Base-by-base conservation (phyloP, 257 asterid genomes). In the Nicotiana tomentosiformis region DNA sequence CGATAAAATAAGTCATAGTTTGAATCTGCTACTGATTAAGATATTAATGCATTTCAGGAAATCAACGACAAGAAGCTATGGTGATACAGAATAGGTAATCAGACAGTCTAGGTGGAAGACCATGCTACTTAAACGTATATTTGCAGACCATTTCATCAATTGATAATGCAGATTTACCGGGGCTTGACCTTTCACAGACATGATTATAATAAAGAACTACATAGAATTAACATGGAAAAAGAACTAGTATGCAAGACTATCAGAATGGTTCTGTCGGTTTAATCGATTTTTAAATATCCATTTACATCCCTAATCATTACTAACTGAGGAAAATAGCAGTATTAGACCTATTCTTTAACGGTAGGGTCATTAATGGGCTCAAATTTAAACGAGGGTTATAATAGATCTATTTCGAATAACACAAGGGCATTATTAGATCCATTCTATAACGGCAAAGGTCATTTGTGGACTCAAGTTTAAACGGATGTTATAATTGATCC, bases 71-170 rank as follows among this genome's bases (percentile, higher is more conserved):
- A 68, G 10, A 68, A 37, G 58, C 78, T 39, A 70, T 17, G 77
- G 58, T 39, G 56, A 69, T 69, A 70, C 78, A 43, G 33, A 20
- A 32, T 11, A 70, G 78, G 58, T 18, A 70, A 70, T 39, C 18
- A 18, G 57, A 39, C 35, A 70, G 78, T 43, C 77, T 70, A 70
- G 78, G 60, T 46, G 78, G 78, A 70, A 70, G 58, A 33, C 23
- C 60, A 70, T 20, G 78, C 78, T 39, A 70, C 78, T 43, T 70
- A 17, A 2, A 43, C 20, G 20, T 12, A 53, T 12, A 8, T 70
- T 70, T 70, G 60, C 60, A 43, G 35, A 20, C 35, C 60, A 70
- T 43, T 70, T 43, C 78, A 70, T 43, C 78, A 70, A 12, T 20
- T 43, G 58, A 43, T 43, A 39, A 55, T 43, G 60, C 37, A 0